Evolutionary conservation across 352 stramenopile genomes (phyloP), one percentile per base, ranked within the genome.

Genomic region (Globisporangium barbulae): DNA sequence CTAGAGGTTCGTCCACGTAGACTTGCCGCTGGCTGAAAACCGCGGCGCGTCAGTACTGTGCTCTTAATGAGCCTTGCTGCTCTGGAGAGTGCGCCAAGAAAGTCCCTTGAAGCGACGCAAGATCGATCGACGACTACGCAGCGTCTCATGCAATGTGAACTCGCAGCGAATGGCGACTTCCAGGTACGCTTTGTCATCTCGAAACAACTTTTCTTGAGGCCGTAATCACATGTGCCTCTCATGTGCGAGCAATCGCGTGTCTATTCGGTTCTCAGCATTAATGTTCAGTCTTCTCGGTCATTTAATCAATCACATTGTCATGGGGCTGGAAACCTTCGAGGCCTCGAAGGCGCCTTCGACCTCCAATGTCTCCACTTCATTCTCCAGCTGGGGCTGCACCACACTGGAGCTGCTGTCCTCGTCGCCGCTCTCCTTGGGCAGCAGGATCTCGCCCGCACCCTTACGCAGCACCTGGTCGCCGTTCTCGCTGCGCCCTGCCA

Each of bases 1-100:
- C 22, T 84, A 73, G 17, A 87, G 47, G 55, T 87, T 87, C 48
- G 69, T 81, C 78, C 78, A 87, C 19, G 71, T 69, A 59, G 84
- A 73, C 47, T 78, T 75, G n/a, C 64, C 64, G 44, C 66, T 87
- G 56, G 22, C 72, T 37, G 56, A 79, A 83, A 83, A 84, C 0
- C 69, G n/a, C 9, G 78, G 78, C 22, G 60, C 59, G 22, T 75
- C 78, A 28, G 25, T 28, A 28, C 25, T 28, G 25, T 28, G 25
- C 25, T 28, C 2, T 28, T 28, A 28, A 28, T 28, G 25, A 2
- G 25, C 25, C 25, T 28, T 28, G 25, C 25, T 28, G 25, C 25
- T 28, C 25, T 28, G 25, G 25, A 28, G 1, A 28, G 25, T 3
- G 25, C 25, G 2, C 25, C 25, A 28, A 28, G 25, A 28, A 2